Evolutionary conservation across 2,329 filamentous ascomycete species (phyloP).

Genomic region (Coniochaeta ligniaria): DNA sequence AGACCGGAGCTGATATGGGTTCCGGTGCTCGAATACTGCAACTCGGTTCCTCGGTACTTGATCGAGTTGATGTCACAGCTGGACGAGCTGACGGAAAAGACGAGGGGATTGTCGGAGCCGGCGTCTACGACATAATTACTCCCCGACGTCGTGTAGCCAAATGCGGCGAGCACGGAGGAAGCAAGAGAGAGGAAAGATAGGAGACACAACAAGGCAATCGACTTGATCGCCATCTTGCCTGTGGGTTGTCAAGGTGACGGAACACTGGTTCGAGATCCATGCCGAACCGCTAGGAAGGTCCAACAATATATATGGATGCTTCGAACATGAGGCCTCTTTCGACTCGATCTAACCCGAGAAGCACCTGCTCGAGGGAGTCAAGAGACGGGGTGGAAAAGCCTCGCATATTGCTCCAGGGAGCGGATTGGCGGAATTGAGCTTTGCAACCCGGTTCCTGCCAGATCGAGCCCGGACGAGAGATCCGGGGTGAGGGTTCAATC

Average conservation of each 20-base stretch:
- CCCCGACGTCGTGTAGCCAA: slow-evolving; percentile 32
- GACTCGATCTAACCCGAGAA: neutral
- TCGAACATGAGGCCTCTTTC: neutral
- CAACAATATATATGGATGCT: neutral
- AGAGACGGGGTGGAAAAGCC: neutral
- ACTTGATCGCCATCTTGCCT: slow-evolving; percentile 9
- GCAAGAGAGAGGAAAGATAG: neutral
- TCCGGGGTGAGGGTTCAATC: neutral
- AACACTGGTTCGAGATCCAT: neutral
- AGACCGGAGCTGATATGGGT: slow-evolving; percentile 55
- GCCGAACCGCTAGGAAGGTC: neutral
- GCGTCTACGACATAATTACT: slow-evolving; percentile 38
- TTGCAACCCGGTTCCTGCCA: neutral
- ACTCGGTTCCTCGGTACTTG: slow-evolving; percentile 49
- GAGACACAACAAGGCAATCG: neutral
- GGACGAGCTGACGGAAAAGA: slow-evolving; percentile 41
- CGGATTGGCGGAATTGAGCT: neutral
- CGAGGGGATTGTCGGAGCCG: slow-evolving; percentile 38
- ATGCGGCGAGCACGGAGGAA: slow-evolving; percentile 23
- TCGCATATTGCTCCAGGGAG: neutral
- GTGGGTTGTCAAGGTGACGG: neutral
- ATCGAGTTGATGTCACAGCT: slow-evolving; percentile 60
- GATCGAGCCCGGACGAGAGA: neutral
- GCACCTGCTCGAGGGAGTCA: neutral
- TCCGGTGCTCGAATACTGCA: slow-evolving; percentile 43